These are phyloP conservation scores for Sporothrix schenckii DNA, from an alignment of 2,329 filamentous ascomycete genomes.

Conservation along the genomic window DNA sequence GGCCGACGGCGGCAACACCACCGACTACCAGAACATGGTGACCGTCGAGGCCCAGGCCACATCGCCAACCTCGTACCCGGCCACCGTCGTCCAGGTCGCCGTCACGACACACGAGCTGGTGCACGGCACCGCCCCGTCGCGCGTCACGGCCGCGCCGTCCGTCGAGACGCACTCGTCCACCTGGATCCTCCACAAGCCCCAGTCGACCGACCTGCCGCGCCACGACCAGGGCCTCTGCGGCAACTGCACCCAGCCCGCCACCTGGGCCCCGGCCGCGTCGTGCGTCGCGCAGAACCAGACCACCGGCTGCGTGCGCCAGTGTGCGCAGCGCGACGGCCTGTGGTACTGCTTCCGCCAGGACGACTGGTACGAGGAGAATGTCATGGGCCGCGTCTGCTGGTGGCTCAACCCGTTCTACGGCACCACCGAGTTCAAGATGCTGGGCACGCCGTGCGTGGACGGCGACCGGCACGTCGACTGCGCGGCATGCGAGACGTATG, in stretches of 20 bases:
- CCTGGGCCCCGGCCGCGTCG: neutral
- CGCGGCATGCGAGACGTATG: constrained; percentile 23
- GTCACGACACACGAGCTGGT: constrained; percentile 20
- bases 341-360: constrained; percentile 27
- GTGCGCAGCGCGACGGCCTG: constrained; percentile 19
- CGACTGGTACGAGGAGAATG: constrained; percentile 26
- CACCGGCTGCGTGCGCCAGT: constrained; percentile 28
- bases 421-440: constrained; percentile 24
- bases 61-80: constrained; percentile 15
- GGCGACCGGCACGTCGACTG: constrained; percentile 26
- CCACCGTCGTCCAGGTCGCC: constrained; percentile 22
- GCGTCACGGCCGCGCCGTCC: neutral
- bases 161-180: constrained; percentile 1
- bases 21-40: constrained; percentile 24
- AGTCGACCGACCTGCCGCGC: constrained; percentile 10
- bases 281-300: constrained; percentile 18
- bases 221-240: constrained; percentile 7
- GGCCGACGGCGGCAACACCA: constrained; percentile 18
- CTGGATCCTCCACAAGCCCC: neutral
- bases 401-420: constrained; percentile 21
- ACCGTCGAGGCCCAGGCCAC: constrained; percentile 12
- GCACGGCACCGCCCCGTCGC: neutral
- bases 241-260: constrained; percentile 25
- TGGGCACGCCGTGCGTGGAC: constrained; percentile 15
- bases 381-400: constrained; percentile 26